These are phyloP conservation scores for Dactylonectria estremocensis DNA, from an alignment of 2,329 filamentous ascomycete species.

Conservation along the genomic window DNA sequence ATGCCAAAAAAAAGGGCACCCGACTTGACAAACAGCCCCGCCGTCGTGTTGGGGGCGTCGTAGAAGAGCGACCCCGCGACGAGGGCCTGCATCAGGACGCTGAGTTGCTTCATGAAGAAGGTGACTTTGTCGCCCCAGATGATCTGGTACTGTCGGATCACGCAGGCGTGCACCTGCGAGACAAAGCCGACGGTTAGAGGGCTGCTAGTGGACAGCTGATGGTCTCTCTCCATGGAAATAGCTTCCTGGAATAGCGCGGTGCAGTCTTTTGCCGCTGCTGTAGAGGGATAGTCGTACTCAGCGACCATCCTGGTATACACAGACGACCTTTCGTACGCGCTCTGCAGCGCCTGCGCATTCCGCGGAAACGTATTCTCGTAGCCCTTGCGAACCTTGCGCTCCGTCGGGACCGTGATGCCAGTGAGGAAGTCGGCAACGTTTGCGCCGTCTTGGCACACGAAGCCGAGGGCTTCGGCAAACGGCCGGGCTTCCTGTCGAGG, in stretches of 20 bases:
- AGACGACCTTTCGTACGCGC: conserved; percentile 65
- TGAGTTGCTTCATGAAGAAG: conserved; percentile 73
- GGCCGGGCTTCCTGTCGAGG: conserved; percentile 69
- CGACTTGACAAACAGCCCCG: conserved; percentile 74
- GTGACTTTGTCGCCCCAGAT: conserved; percentile 76
- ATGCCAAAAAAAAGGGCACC: conserved; percentile 76
- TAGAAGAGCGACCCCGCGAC: conserved; percentile 79
- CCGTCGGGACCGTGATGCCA: conserved; percentile 76
- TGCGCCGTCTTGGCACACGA: conserved; percentile 72
- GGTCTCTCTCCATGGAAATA: conserved; percentile 68
- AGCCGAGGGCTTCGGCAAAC: conserved; percentile 77
- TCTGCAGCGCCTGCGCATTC: conserved; percentile 60
- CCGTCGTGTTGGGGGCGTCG: conserved; percentile 69
- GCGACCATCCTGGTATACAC: conserved; percentile 65
- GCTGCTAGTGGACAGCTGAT: conserved; percentile 66
- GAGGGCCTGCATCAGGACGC: conserved; percentile 71
- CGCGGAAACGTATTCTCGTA: conserved; percentile 60
- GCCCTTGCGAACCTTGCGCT: conserved; percentile 71
- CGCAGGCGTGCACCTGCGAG: conserved; percentile 69
- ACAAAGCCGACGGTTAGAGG: conserved; percentile 69
- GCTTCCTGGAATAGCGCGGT: conserved; percentile 69
- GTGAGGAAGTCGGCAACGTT: conserved; percentile 78
- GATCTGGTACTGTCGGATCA: conserved; percentile 76
- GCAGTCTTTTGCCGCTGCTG: conserved; percentile 61
- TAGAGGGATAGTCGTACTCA: conserved; percentile 71